A percentile compares a stretch with the other conserved stretches of the same genome.
Evolutionary conservation across 2,329 filamentous ascomycete genomes (phyloP).

Genomic region (Aspergillus cejpii): DNA sequence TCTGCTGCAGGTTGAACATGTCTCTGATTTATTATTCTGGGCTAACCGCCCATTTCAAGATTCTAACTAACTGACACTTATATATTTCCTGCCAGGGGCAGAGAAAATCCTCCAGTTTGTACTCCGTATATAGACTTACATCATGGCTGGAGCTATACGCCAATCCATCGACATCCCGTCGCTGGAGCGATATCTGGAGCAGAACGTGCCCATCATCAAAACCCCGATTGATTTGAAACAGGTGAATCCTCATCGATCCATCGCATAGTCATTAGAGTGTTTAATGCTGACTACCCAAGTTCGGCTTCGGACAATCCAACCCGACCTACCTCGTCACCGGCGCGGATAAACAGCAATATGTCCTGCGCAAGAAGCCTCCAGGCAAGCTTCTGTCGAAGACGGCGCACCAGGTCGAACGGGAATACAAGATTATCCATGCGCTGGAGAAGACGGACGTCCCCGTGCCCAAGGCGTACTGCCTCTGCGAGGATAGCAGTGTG

Average conservation of each 20-base stretch:
- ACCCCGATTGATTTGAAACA: constrained; percentile 83
- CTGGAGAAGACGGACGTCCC: constrained; percentile 73
- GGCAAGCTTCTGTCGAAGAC: constrained; percentile 87
- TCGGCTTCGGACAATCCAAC: constrained; percentile 95
- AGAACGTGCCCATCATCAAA: constrained; percentile 75
- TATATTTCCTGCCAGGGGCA: too few relatives aligned
- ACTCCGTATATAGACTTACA: constrained; percentile 5
- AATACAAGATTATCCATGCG: constrained; percentile 84
- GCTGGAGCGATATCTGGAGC: constrained; percentile 69
- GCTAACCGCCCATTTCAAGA: too few relatives aligned
- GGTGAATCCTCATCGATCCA: constrained; percentile 45
- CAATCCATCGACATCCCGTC: constrained; percentile 81
- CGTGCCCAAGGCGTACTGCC: constrained; percentile 72
- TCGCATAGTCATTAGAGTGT: not conserved
- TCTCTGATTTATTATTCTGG: constrained; percentile 5
- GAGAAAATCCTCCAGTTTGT: not conserved
- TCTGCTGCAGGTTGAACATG: not conserved
- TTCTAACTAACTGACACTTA: not conserved
- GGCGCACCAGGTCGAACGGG: constrained; percentile 92
- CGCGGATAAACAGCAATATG: constrained; percentile 63
- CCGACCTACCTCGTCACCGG: constrained; percentile 89
- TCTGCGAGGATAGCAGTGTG: constrained; percentile 75
- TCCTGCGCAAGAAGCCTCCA: constrained; percentile 97
- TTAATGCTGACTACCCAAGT: constrained; percentile 48
- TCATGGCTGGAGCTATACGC: constrained; percentile 78